These are phyloP conservation scores for Metschnikowia vanudenii DNA, from an alignment of 805 yeast genomes.

Conservation along the genomic window DNA sequence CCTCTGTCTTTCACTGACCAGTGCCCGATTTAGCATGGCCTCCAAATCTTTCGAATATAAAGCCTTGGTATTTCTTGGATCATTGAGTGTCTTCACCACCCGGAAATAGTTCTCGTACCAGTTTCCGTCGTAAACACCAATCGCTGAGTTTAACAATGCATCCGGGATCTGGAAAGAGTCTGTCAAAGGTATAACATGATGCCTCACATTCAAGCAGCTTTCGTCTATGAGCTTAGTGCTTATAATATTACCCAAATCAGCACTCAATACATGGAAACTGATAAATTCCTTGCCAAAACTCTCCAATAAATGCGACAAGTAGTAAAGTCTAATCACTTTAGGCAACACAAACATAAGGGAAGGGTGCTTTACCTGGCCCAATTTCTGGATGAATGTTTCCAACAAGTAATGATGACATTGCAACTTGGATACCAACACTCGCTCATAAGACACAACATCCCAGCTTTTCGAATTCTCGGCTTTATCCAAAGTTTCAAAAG, in stretches of 20 bases:
- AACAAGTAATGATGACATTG: slow-evolving; percentile 44
- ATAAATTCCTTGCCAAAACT: slow-evolving; percentile 39
- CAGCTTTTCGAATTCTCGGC: slow-evolving; percentile 29
- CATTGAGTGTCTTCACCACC: slow-evolving; percentile 20
- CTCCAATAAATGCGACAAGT: slow-evolving; percentile 25
- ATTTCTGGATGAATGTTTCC: slow-evolving; percentile 26
- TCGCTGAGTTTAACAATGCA: slow-evolving; percentile 19
- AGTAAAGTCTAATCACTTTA: slow-evolving; percentile 34
- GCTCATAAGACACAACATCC: slow-evolving; percentile 38
- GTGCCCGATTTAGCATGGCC: slow-evolving; percentile 20
- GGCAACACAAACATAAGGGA: slow-evolving; percentile 28
- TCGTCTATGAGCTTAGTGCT: slow-evolving; percentile 21
- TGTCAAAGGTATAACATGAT: slow-evolving; percentile 19
- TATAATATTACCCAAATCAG: slow-evolving; percentile 29
- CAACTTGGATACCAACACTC: slow-evolving; percentile 42
- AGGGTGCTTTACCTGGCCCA: slow-evolving; percentile 26
- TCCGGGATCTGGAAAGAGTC: slow-evolving; percentile 24
- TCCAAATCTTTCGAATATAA: slow-evolving; percentile 20
- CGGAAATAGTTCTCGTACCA: slow-evolving; percentile 22
- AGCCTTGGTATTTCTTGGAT: slow-evolving; percentile 21
- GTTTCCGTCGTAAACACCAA: slow-evolving; percentile 22
- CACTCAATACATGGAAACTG: slow-evolving; percentile 33
- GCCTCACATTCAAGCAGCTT: slow-evolving; percentile 16
- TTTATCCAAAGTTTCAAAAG: slow-evolving; percentile 29
- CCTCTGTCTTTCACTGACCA: slow-evolving; percentile 16